phyloP scores from a whole-genome alignment of 2,329 filamentous ascomycete genomes.

The Sclerotinia spermophila region DNA sequence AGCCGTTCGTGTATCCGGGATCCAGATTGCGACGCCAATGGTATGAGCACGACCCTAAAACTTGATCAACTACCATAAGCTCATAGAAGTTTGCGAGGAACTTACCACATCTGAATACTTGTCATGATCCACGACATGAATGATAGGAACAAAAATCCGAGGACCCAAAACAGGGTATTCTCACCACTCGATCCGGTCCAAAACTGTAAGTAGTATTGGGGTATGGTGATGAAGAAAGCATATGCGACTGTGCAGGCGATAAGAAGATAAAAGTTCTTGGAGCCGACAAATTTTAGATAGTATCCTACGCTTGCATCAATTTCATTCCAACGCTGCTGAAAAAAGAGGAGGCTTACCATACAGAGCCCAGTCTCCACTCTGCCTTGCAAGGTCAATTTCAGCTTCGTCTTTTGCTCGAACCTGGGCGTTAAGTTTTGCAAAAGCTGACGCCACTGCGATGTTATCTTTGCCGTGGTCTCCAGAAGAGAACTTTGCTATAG shows the following conservation, averaged over 20 bases:
- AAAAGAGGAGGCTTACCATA: conserved; percentile 25
- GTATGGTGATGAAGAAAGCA: conserved; percentile 11
- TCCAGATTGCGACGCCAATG: conserved; percentile 41
- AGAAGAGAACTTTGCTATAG: not conserved
- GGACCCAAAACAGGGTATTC: not conserved
- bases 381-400: conserved; percentile 27
- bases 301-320: conserved; percentile 8
- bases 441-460: conserved; percentile 20
- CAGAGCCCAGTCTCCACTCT: conserved; percentile 27
- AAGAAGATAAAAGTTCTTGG: conserved; percentile 2
- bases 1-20: conserved; percentile 34
- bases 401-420: conserved; percentile 25
- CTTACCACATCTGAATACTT: conserved; percentile 11
- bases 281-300: conserved; percentile 7
- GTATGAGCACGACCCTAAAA: conserved; percentile 25
- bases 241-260: not conserved
- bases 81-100: not conserved
- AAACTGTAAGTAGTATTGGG: conserved; percentile 2
- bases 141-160: not conserved
- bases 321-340: not conserved
- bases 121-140: conserved; percentile 6
- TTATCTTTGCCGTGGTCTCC: not conserved
- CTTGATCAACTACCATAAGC: not conserved
- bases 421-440: conserved; percentile 23
- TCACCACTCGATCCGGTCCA: not conserved